Percentiles rank a stretch among this genome's conserved stretches.
Evolutionary conservation across 2,329 filamentous ascomycete genomes (phyloP).

Genomic region (Neonectria faginata): DNA sequence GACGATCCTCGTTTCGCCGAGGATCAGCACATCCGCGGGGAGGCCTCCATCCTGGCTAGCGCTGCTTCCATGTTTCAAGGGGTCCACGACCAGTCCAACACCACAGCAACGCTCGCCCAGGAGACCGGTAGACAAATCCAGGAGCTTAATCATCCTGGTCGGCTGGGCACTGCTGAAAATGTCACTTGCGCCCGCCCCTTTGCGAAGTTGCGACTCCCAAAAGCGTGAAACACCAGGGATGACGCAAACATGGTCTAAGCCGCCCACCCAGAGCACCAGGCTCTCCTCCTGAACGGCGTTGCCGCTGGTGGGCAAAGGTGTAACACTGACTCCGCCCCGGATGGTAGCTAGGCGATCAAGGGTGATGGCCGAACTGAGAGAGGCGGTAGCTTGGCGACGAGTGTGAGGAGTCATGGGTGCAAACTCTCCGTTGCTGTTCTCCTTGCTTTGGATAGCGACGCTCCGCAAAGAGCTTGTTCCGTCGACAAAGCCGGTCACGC

Average conservation of each 20-base stretch:
- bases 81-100: conserved; percentile 59
- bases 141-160: conserved; percentile 66
- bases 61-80: conserved; percentile 40
- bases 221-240: conserved; percentile 67
- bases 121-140: conserved; percentile 64
- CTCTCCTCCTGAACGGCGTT: conserved; percentile 64
- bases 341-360: conserved; percentile 65
- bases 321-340: conserved; percentile 64
- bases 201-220: conserved; percentile 70
- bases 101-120: conserved; percentile 69
- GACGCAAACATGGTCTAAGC: conserved; percentile 67
- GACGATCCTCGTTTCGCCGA: conserved; percentile 67
- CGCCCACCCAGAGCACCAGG: conserved; percentile 67
- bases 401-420: conserved; percentile 74
- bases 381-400: conserved; percentile 63
- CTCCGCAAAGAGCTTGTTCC: conserved; percentile 67
- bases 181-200: conserved; percentile 62
- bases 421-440: conserved; percentile 62
- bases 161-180: conserved; percentile 67
- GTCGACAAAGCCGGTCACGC: conserved; percentile 69
- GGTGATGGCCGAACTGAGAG: conserved; percentile 56
- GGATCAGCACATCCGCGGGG: conserved; percentile 65
- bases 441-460: conserved; percentile 50
- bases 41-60: conserved; percentile 53
- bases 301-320: conserved; percentile 57